A percentile compares a stretch with the other conserved stretches of the same genome.
Conservation (phyloP, 2,329 filamentous ascomycete species). For the Trichoderma citrinoviride region DNA sequence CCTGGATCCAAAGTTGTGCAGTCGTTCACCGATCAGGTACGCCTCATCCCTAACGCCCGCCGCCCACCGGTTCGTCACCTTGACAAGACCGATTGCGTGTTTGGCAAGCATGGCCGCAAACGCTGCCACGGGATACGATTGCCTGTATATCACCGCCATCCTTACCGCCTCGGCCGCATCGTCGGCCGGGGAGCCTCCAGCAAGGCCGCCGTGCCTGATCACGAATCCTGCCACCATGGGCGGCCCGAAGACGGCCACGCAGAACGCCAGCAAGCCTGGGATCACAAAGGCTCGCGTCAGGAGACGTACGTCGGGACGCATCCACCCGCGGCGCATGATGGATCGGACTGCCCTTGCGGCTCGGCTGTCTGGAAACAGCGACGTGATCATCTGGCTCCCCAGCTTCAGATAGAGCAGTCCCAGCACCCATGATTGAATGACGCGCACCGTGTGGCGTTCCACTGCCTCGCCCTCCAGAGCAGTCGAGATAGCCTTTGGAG, state of each 20-base stretch:
- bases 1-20: constrained; percentile 82
- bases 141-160: constrained; percentile 46
- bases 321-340: constrained; percentile 71
- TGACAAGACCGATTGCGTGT: constrained; percentile 50
- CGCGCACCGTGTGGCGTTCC: constrained; percentile 67
- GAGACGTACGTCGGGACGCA: constrained; percentile 73
- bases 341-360: constrained; percentile 71
- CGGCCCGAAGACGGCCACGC: constrained; percentile 62
- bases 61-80: constrained; percentile 72
- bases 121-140: constrained; percentile 68
- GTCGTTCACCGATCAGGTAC: constrained; percentile 87
- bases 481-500: constrained; percentile 33
- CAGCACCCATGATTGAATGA: constrained; percentile 92
- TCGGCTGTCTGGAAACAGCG: constrained; percentile 66
- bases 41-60: constrained; percentile 86
- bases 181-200: constrained; percentile 28
- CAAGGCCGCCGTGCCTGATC: constrained; percentile 30
- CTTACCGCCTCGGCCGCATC: constrained; percentile 31
- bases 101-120: constrained; percentile 46
- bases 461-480: constrained; percentile 28
- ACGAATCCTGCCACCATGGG: constrained; percentile 50
- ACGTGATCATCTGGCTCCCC: constrained; percentile 63
- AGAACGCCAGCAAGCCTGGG: constrained; percentile 63
- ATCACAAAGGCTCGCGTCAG: constrained; percentile 86
- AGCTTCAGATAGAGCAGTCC: constrained; percentile 89